A percentile compares a stretch with the other conserved stretches of the same genome.
These are phyloP conservation scores for Nicotiana obtusifolia DNA, from an alignment of 257 asterid genomes.

Conservation along the genomic window DNA sequence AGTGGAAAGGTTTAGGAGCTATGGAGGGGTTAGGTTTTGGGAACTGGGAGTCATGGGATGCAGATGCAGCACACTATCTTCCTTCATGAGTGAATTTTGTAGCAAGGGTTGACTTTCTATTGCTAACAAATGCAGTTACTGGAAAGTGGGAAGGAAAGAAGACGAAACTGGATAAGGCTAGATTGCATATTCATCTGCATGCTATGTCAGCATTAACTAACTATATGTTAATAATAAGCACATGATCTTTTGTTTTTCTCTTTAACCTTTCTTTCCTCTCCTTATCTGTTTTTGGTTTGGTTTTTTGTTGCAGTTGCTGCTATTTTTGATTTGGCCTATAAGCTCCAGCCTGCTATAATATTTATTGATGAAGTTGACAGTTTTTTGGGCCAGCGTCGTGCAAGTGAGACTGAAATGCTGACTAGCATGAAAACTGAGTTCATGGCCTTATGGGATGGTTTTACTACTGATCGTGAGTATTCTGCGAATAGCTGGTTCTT, in stretches of 20 bases:
- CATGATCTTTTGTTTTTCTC: not conserved
- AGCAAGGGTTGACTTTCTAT: not conserved
- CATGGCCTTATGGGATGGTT: conserved; percentile 99
- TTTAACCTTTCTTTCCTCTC: too few relatives aligned
- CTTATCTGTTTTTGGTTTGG: conserved; percentile 9
- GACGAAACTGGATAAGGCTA: not conserved
- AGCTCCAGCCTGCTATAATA: conserved; percentile 94
- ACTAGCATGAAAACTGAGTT: conserved; percentile 93
- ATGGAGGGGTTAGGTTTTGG: not conserved
- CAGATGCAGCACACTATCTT: not conserved
- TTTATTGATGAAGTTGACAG: conserved; percentile 97
- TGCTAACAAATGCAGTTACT: not conserved
- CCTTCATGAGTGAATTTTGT: not conserved
- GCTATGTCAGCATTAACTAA: not conserved
- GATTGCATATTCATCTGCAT: not conserved
- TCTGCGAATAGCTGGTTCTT: not conserved
- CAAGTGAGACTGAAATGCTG: conserved; percentile 70
- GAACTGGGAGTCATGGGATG: not conserved
- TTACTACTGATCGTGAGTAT: conserved; percentile 80
- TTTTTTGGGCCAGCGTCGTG: conserved; percentile 86
- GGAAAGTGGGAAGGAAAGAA: not conserved
- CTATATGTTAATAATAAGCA: not conserved
- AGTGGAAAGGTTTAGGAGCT: not conserved
- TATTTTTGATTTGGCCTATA: conserved; percentile 86
- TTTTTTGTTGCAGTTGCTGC: conserved; percentile 59